phyloP scores from a whole-genome alignment of 768 basidiomycete species.

The Boletus bicolor region DNA sequence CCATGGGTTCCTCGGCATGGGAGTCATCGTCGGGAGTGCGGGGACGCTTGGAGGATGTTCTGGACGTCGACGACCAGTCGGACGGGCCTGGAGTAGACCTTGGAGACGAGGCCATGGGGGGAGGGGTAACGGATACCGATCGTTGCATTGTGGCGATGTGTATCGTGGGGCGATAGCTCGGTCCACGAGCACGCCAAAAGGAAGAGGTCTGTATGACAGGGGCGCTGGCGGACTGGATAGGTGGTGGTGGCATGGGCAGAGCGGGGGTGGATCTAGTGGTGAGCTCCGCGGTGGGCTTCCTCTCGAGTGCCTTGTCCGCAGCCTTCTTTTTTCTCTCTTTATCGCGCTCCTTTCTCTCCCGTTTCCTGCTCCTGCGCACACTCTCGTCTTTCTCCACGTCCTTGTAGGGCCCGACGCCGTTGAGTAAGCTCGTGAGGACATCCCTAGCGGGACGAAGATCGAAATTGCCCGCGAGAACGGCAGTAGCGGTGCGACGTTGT shows the following conservation, averaged over 20 bases:
- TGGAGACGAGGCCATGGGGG: slow-evolving; percentile 63
- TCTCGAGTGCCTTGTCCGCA: slow-evolving; percentile 35
- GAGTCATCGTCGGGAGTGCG: slow-evolving; percentile 68
- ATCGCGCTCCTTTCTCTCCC: slow-evolving; percentile 46
- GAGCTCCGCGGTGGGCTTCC: slow-evolving; percentile 21
- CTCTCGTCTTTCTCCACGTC: slow-evolving; percentile 61
- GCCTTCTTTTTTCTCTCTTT: slow-evolving; percentile 46
- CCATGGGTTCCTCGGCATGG: slow-evolving; percentile 29
- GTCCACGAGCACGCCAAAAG: slow-evolving; percentile 60
- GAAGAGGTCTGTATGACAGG: slow-evolving; percentile 40
- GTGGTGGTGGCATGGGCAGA: slow-evolving; percentile 13
- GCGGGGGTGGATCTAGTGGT: slow-evolving; percentile 15
- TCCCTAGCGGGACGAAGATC: slow-evolving; percentile 67
- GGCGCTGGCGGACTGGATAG: slow-evolving; percentile 28
- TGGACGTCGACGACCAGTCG: slow-evolving; percentile 67
- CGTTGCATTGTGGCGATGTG: slow-evolving; percentile 68
- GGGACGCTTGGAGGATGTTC: slow-evolving; percentile 77
- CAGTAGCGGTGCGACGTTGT: slow-evolving; percentile 62
- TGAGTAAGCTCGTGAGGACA: slow-evolving; percentile 75
- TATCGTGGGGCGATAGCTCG: slow-evolving; percentile 51
- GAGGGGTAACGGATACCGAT: slow-evolving; percentile 72
- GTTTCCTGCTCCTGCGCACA: slow-evolving; percentile 50
- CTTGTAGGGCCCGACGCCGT: slow-evolving; percentile 67
- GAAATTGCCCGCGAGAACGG: slow-evolving; percentile 73
- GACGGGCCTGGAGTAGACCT: slow-evolving; percentile 75